phyloP scores from a whole-genome alignment of 108 stramenopile genomes.

The Conticribra weissflogii region DNA sequence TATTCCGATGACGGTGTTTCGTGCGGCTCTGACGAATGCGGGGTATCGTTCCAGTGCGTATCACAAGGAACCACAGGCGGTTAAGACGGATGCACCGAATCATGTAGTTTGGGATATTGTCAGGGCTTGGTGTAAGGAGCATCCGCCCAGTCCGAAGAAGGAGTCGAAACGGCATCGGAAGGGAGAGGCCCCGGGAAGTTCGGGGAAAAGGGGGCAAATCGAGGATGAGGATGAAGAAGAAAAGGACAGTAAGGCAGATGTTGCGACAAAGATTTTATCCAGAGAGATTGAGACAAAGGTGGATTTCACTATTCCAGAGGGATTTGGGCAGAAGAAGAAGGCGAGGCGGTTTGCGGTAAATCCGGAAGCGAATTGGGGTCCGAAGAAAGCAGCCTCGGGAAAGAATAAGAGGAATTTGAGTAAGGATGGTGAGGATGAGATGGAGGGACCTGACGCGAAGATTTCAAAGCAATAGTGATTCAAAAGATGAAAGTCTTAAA shows the following conservation, averaged over 20 bases:
- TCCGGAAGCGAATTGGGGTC: slow-evolving; percentile 92
- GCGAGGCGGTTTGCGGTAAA: slow-evolving; percentile 78
- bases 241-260: slow-evolving; percentile 11
- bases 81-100: slow-evolving; percentile 96
- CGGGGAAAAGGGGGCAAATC: slow-evolving; percentile 13
- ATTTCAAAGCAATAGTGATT: neutral
- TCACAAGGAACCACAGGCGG: slow-evolving; percentile 93
- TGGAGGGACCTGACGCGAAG: neutral
- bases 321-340: slow-evolving; percentile 43
- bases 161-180: slow-evolving; percentile 64
- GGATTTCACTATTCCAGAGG: slow-evolving; percentile 68
- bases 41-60: slow-evolving; percentile 92
- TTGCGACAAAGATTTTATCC: slow-evolving; percentile 74
- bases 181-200: slow-evolving; percentile 40
- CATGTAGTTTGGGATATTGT: slow-evolving; percentile 94
- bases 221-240: neutral
- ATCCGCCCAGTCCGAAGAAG: slow-evolving; percentile 65
- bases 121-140: slow-evolving; percentile 85
- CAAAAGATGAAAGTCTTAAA: no score
- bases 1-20: slow-evolving; percentile 75
- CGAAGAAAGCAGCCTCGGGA: slow-evolving; percentile 77
- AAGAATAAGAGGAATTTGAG: slow-evolving; percentile 30
- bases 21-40: slow-evolving; percentile 89
- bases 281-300: slow-evolving; percentile 64
- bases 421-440: slow-evolving; percentile 5